phyloP scores from a whole-genome alignment of 2,329 filamentous ascomycete species.

The Venturia nashicola region DNA sequence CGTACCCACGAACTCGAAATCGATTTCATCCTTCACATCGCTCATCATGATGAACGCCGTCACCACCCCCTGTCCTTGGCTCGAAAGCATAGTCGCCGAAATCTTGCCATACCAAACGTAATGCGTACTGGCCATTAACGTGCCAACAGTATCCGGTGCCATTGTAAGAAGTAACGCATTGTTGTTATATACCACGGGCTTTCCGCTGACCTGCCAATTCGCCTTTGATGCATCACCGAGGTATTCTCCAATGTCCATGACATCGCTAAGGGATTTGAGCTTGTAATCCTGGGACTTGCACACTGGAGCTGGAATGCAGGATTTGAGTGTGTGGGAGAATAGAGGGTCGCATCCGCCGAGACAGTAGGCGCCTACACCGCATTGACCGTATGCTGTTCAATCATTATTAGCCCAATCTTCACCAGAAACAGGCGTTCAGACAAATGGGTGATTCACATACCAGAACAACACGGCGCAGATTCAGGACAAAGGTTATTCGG shows the following conservation, averaged over 20 bases:
- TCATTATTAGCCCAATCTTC: too few species aligned
- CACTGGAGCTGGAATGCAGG: slow-evolving; percentile 73
- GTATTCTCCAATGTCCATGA: slow-evolving; percentile 66
- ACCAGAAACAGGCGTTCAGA: too few species aligned
- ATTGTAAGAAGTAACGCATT: slow-evolving; percentile 71
- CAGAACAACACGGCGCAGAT: slow-evolving; percentile 32
- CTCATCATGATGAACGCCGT: slow-evolving; percentile 92
- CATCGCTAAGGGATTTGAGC: slow-evolving; percentile 58
- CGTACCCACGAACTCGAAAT: slow-evolving; percentile 85
- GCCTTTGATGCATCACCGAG: slow-evolving; percentile 67
- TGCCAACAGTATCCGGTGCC: slow-evolving; percentile 73
- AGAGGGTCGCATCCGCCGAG: slow-evolving; percentile 88
- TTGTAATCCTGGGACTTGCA: slow-evolving; percentile 65
- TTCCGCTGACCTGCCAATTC: slow-evolving; percentile 84
- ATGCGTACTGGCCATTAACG: slow-evolving; percentile 67
- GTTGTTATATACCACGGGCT: slow-evolving; percentile 54
- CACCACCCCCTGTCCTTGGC: slow-evolving; percentile 78
- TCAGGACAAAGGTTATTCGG: slow-evolving; percentile 52
- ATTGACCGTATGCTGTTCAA: slow-evolving; percentile 70
- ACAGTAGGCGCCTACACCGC: slow-evolving; percentile 88
- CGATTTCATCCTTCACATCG: slow-evolving; percentile 96
- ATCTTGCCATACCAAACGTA: slow-evolving; percentile 98
- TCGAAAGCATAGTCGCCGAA: slow-evolving; percentile 72
- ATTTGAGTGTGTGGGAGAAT: slow-evolving; percentile 69
- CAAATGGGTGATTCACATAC: slow-evolving; percentile 17